Conservation (phyloP, 441 rosid genomes). For the Metrosideros polymorpha region DNA sequence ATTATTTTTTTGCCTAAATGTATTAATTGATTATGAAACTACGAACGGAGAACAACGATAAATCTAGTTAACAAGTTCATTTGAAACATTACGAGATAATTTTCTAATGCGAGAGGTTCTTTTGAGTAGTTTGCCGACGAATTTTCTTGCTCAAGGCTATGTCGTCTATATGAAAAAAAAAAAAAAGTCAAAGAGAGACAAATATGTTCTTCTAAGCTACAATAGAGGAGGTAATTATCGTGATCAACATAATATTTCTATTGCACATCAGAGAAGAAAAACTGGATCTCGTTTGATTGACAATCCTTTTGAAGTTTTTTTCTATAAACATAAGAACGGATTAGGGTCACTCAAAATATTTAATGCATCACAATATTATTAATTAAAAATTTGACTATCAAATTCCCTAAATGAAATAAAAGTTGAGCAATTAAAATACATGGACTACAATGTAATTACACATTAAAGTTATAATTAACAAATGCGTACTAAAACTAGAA, state of each 20-base stretch:
- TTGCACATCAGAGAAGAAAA: neutral
- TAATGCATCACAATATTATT: neutral
- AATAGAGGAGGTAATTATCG: neutral
- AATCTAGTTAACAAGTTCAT: too few species aligned
- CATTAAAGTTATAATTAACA: too few species aligned
- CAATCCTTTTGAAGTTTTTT: neutral
- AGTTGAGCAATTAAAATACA: too few species aligned
- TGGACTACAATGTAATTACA: too few species aligned
- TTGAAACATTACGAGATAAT: too few species aligned
- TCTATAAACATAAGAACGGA: neutral
- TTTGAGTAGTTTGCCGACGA: neutral
- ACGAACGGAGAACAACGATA: too few species aligned
- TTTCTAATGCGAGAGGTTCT: too few species aligned
- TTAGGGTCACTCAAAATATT: neutral
- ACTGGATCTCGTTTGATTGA: neutral
- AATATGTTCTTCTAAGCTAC: neutral
- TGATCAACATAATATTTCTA: neutral
- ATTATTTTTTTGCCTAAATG: too few species aligned
- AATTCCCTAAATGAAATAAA: neutral
- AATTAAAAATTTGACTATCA: neutral
- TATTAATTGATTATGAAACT: too few species aligned
- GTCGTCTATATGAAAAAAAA: neutral
- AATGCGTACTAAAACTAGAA: too few species aligned
- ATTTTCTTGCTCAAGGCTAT: neutral
- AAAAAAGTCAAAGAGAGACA: neutral